phyloP scores from a whole-genome alignment of 2,329 filamentous ascomycete species.

The Microdochium bolleyi region DNA sequence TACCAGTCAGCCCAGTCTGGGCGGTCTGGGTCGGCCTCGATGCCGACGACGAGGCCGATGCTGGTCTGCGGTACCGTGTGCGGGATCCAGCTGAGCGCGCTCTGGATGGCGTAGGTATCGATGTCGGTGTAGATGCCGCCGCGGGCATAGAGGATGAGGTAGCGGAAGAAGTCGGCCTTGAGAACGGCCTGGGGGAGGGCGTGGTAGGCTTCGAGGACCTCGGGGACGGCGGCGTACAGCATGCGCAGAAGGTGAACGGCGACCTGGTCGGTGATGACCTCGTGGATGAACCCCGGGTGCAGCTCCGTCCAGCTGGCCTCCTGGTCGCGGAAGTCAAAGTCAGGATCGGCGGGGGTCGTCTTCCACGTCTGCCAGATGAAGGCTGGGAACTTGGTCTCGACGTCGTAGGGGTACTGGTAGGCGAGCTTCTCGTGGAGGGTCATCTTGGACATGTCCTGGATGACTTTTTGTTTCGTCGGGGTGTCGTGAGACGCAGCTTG shows the following conservation, averaged over 20 bases:
- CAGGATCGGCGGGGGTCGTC: slow-evolving; percentile 64
- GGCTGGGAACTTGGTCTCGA: slow-evolving; percentile 81
- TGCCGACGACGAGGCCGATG: slow-evolving; percentile 84
- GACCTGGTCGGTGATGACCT: slow-evolving; percentile 90
- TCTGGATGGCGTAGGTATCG: slow-evolving; percentile 78
- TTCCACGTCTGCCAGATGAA: slow-evolving; percentile 99
- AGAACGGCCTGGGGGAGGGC: slow-evolving; percentile 66
- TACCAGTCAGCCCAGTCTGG: slow-evolving; percentile 95
- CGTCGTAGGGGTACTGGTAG: slow-evolving; percentile 91
- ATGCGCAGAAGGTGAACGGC: slow-evolving; percentile 75
- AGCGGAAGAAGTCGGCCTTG: slow-evolving; percentile 74
- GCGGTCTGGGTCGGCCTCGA: slow-evolving; percentile 92
- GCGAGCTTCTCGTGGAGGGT: slow-evolving; percentile 73
- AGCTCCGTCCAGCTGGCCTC: slow-evolving; percentile 85
- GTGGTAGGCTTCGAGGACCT: slow-evolving; percentile 70
- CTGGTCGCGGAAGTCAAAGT: slow-evolving; percentile 74
- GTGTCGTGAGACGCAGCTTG: slow-evolving; percentile 11
- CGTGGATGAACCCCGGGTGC: slow-evolving; percentile 89
- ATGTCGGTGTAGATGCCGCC: slow-evolving; percentile 79
- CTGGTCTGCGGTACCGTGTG: slow-evolving; percentile 64
- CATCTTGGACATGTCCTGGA: slow-evolving; percentile 64
- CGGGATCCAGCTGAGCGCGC: slow-evolving; percentile 83
- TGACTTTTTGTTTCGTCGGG: slow-evolving; percentile 48
- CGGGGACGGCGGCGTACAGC: slow-evolving; percentile 76
- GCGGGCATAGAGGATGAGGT: slow-evolving; percentile 56